phyloP scores from a whole-genome alignment of 208 protist genomes.

The Strigomonas culicis region DNA sequence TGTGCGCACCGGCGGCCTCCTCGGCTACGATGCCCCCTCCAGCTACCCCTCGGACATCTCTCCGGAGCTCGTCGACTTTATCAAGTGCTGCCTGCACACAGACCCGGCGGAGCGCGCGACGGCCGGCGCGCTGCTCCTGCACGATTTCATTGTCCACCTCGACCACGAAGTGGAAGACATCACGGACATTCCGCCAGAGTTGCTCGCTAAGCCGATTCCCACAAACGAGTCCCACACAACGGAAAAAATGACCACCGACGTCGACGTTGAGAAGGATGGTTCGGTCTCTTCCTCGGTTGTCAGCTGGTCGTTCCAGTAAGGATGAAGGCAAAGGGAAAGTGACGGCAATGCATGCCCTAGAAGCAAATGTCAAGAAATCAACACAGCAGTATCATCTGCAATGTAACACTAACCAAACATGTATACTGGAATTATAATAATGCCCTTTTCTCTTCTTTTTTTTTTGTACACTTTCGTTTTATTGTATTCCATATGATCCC shows the following conservation, averaged over 20 bases:
- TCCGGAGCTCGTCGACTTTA: conserved; percentile 43
- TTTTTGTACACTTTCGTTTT: conserved; percentile 18
- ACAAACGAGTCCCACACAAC: not conserved
- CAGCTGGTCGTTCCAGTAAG: conserved; percentile 51
- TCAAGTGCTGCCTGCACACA: conserved; percentile 50
- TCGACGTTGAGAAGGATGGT: not conserved
- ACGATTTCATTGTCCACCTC: conserved; percentile 67
- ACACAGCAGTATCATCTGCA: too few species aligned
- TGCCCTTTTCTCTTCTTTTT: conserved; percentile 13
- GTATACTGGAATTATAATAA: too few species aligned
- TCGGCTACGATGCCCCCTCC: conserved; percentile 45
- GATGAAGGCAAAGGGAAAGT: too few species aligned
- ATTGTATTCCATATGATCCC: not conserved
- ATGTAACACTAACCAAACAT: too few species aligned
- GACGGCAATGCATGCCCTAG: too few species aligned
- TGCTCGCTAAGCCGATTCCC: conserved; percentile 7
- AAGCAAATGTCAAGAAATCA: too few species aligned
- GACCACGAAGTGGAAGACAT: conserved; percentile 54
- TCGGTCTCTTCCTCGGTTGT: conserved; percentile 18
- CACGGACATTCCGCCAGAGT: conserved; percentile 29
- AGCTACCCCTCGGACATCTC: conserved; percentile 43
- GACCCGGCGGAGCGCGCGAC: conserved; percentile 52
- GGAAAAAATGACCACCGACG: not conserved
- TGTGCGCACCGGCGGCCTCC: conserved; percentile 28
- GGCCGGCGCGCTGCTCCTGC: conserved; percentile 45